Evolutionary conservation across 305 asterid genomes (phyloP).

Genomic region (Plantago lanceolata): DNA sequence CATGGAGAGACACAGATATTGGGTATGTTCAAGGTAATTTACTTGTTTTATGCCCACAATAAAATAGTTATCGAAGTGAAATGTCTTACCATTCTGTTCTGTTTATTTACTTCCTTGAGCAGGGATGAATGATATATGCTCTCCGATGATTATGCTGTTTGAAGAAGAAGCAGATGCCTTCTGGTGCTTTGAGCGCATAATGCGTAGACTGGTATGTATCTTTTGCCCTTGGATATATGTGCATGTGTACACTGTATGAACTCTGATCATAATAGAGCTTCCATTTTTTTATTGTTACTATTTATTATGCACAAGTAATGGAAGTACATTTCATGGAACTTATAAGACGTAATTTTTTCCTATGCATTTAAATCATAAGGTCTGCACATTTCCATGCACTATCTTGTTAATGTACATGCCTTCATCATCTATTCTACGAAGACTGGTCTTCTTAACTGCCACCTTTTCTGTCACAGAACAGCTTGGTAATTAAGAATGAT

Average conservation of each 20-base stretch:
- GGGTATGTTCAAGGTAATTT: conserved; percentile 94
- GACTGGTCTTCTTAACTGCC: conserved; percentile 4
- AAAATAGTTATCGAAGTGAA: conserved; percentile 21
- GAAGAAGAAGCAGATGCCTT: conserved; percentile 96
- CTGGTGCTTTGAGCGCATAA: conserved; percentile 97
- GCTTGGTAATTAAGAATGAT: conserved; percentile 5
- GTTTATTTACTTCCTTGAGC: conserved; percentile 25
- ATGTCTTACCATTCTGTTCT: conserved; percentile 23
- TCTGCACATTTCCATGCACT: too few species aligned
- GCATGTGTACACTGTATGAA: not conserved
- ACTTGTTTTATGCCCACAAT: conserved; percentile 20
- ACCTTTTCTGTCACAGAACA: conserved; percentile 5
- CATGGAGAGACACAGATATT: conserved; percentile 93
- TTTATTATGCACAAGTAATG: too few species aligned
- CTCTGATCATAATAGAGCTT: not conserved
- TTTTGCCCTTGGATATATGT: conserved; percentile 14
- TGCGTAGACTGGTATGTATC: conserved; percentile 82
- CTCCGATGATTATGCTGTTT: conserved; percentile 82
- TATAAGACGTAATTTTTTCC: too few species aligned
- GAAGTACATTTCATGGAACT: too few species aligned
- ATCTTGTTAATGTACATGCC: too few species aligned
- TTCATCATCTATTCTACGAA: not conserved
- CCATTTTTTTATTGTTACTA: too few species aligned
- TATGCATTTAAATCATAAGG: too few species aligned
- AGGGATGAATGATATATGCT: conserved; percentile 99